phyloP scores from a whole-genome alignment of 805 yeast genomes.

The Pachysolen tannophilus region DNA sequence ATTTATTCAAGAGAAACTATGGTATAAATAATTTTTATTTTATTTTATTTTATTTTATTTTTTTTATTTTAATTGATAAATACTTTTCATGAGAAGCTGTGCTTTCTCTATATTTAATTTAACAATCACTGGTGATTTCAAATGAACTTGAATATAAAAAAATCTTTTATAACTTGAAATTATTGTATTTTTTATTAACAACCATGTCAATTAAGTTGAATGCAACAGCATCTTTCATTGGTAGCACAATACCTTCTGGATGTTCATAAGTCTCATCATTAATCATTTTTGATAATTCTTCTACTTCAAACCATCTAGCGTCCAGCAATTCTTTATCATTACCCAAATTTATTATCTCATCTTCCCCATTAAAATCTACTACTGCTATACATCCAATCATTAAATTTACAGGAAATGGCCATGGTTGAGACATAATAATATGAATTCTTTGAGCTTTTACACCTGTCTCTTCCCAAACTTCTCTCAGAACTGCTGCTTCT shows the following conservation, averaged over 20 bases:
- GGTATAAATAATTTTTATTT: not conserved
- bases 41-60: not conserved
- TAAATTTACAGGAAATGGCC: constrained; percentile 94
- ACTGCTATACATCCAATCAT: constrained; percentile 89
- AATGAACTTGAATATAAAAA: too few relatives aligned
- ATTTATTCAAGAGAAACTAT: too few relatives aligned
- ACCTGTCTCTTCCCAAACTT: constrained; percentile 95
- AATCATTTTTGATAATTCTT: constrained; percentile 37
- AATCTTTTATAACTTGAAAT: too few relatives aligned
- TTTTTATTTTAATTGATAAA: too few relatives aligned
- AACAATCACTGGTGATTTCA: too few relatives aligned
- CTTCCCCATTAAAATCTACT: constrained; percentile 61
- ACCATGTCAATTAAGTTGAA: constrained; percentile 33
- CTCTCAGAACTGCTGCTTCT: constrained; percentile 81
- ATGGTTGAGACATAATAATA: constrained; percentile 77
- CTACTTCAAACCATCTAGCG: constrained; percentile 75
- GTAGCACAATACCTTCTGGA: constrained; percentile 31
- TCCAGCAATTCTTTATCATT: constrained; percentile 84
- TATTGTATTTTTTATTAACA: constrained; percentile 5
- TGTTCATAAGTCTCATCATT: constrained; percentile 19
- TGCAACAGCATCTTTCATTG: constrained; percentile 37
- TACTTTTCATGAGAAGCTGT: too few relatives aligned
- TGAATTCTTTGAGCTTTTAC: constrained; percentile 50
- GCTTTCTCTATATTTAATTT: too few relatives aligned
- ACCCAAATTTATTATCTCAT: constrained; percentile 59